Conservation (phyloP, 2,329 filamentous ascomycete species). For the Nothomitra cinnamomea region DNA sequence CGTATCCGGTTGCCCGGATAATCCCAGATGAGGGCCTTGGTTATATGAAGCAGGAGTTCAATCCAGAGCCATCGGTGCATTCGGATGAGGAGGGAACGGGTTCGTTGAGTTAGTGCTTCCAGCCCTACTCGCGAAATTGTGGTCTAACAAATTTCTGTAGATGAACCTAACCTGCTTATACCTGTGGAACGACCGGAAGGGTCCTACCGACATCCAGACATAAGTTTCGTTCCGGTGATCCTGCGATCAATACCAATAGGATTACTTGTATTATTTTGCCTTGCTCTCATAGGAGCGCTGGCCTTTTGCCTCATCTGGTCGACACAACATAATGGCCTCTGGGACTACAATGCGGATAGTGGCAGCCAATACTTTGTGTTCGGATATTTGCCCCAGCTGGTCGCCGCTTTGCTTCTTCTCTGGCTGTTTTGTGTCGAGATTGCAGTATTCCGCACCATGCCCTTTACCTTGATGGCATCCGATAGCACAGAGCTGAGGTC, state of each 20-base stretch:
- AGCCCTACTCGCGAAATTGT: slow-evolving; percentile 7
- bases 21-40: slow-evolving; percentile 29
- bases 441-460: slow-evolving; percentile 58
- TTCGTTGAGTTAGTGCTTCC: background rate
- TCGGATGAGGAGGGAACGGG: background rate
- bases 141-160: background rate
- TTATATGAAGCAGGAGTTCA: slow-evolving; percentile 12
- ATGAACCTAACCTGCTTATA: slow-evolving; percentile 27
- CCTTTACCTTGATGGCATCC: slow-evolving; percentile 62
- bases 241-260: slow-evolving; percentile 50
- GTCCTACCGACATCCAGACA: slow-evolving; percentile 28
- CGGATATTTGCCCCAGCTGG: slow-evolving; percentile 63
- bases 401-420: slow-evolving; percentile 54
- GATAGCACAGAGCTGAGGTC: slow-evolving; percentile 40
- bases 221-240: slow-evolving; percentile 56
- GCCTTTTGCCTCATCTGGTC: slow-evolving; percentile 59
- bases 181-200: slow-evolving; percentile 28
- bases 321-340: slow-evolving; percentile 43
- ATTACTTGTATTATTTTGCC: slow-evolving; percentile 40
- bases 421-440: slow-evolving; percentile 61
- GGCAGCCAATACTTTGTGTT: slow-evolving; percentile 70
- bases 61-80: background rate
- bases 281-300: slow-evolving; percentile 55
- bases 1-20: slow-evolving; percentile 33
- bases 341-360: slow-evolving; percentile 50